Evolutionary conservation across 108 stramenopile species (phyloP).

Genomic region (Cylindrotheca closterium): DNA sequence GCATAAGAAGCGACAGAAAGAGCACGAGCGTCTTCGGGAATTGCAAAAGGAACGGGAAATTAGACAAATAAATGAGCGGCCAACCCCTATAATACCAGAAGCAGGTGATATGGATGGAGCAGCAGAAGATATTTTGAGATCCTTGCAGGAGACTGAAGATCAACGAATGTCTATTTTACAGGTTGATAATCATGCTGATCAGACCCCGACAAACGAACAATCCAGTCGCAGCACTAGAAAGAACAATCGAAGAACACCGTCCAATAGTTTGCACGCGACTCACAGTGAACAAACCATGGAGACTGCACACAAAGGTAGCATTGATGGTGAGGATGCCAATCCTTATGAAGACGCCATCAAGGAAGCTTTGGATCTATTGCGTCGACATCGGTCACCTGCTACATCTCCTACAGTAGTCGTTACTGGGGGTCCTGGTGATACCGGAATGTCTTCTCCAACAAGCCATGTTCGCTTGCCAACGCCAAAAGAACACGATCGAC

Average conservation of each 20-base stretch:
- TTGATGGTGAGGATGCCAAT: constrained; percentile 21
- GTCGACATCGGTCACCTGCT: constrained; percentile 30
- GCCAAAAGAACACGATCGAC: constrained; percentile 23
- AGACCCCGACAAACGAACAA: neutral
- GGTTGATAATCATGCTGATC: neutral
- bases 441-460: neutral
- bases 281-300: neutral
- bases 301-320: too few relatives aligned
- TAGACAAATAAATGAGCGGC: neutral
- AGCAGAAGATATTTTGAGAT: constrained; percentile 38
- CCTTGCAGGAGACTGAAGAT: constrained; percentile 38
- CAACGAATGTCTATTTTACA: constrained; percentile 31
- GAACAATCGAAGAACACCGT: neutral
- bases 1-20: neutral
- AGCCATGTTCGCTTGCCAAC: neutral
- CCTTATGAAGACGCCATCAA: constrained; percentile 55
- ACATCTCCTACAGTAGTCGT: neutral
- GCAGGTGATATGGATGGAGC: neutral
- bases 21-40: neutral
- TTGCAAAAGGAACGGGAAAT: neutral
- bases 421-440: constrained; percentile 1
- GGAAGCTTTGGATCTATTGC: constrained; percentile 43
- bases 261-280: neutral
- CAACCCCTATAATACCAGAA: neutral
- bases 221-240: constrained; percentile 1